Evolutionary conservation across 495 filamentous ascomycete genomes (phyloP), one percentile per base, ranked within the genome.

Genomic region (Echria macrotheca): DNA sequence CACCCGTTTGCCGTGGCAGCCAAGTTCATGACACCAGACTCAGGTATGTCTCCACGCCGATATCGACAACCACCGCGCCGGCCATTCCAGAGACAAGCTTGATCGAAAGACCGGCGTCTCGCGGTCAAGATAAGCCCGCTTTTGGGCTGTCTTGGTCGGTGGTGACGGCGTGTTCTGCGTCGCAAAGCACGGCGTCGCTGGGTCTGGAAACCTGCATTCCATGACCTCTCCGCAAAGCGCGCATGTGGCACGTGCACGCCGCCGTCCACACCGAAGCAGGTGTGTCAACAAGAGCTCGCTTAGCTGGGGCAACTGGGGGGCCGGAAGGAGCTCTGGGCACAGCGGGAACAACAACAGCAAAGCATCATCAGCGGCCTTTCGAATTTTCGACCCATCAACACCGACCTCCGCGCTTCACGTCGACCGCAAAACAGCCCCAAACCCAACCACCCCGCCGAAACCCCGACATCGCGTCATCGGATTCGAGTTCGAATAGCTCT

Each of bases 351-450:
- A 56, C 53, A 53, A 49, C 56, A 54, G 47, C 33, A 57, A n/a
- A 43, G 45, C 53, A 57, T 54, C 59, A 61, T 54, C 59, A 53
- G 47, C 58, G 38, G 51, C 52, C 56, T 54, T 59, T 40, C 44
- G 58, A 68, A 56, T 66, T 68, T 68, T 68, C 51, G 64, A 60
- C 56, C 52, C 46, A 50, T 60, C 65, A 64, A 66, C 65, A 64
- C 50, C 63, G 53, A 52, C 52, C 50, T 32, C 51, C 57, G 50
- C 55, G 57, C 56, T 39, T 21, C 17, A 41, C 18, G 15, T 9
- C 15, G 18, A 9, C 21, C 32, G 29, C n/a, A 50, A 52, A 44
- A 48, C 51, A 57, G 54, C 52, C 33, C 39, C 42, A 50, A 52
- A 51, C 47, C 28, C 54, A 50, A 50, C 54, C 52, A 48, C 45